Evolutionary conservation across 805 yeast species (phyloP).

Genomic region (Saccharomycopsis sp.): DNA sequence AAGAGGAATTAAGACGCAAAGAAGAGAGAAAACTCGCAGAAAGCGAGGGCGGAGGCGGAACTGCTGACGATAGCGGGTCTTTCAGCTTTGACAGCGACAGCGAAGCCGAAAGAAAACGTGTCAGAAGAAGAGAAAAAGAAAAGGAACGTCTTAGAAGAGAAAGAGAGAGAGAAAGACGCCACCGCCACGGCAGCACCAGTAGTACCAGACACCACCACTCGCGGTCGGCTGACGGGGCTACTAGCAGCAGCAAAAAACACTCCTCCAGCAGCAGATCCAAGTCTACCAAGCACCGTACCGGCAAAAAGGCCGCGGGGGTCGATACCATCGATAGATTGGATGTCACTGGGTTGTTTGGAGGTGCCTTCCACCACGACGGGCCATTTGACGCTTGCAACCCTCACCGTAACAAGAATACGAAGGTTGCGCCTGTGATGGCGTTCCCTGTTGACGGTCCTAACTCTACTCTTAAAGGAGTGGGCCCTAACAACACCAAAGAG

Average conservation of each 20-base stretch:
- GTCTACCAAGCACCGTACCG: not conserved
- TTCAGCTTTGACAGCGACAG: slow-evolving; percentile 14
- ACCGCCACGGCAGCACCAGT: slow-evolving; percentile 8
- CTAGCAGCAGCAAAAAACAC: not conserved
- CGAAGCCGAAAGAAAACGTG: slow-evolving; percentile 13
- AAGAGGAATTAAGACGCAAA: slow-evolving; percentile 10
- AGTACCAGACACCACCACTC: not conserved
- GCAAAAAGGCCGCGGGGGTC: slow-evolving; percentile 31
- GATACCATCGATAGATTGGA: slow-evolving; percentile 94
- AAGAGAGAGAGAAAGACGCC: slow-evolving; percentile 15
- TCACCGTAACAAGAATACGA: slow-evolving; percentile 73
- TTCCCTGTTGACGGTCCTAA: slow-evolving; percentile 96
- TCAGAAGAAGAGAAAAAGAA: slow-evolving; percentile 5
- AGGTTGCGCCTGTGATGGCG: slow-evolving; percentile 87
- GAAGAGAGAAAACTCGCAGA: slow-evolving; percentile 7
- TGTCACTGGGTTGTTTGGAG: slow-evolving; percentile 91
- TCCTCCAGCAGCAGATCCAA: slow-evolving; percentile 1
- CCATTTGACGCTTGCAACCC: slow-evolving; percentile 99
- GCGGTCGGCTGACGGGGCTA: not conserved
- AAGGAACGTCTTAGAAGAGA: slow-evolving; percentile 11
- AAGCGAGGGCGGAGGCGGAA: not conserved
- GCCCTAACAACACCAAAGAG: slow-evolving; percentile 45
- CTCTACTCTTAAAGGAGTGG: slow-evolving; percentile 67
- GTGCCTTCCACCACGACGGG: slow-evolving; percentile 97
- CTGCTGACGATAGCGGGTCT: slow-evolving; percentile 1